Conservation (phyloP, 2,329 filamentous ascomycete species). For the Phoma sp. region DNA sequence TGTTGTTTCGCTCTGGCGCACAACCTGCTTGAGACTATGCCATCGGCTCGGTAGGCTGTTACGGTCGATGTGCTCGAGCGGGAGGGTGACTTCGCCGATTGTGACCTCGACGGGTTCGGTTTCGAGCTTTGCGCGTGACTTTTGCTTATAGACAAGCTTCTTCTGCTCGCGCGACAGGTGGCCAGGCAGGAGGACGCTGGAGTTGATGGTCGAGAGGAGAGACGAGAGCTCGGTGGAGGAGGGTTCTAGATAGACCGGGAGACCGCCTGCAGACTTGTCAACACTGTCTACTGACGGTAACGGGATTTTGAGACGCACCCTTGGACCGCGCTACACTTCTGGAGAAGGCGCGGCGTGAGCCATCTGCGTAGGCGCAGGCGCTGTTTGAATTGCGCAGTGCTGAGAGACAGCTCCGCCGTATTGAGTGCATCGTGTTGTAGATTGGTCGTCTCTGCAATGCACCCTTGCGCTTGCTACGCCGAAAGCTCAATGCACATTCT, state of each 20-base stretch:
- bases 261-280: conserved; percentile 34
- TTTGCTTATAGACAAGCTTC: conserved; percentile 51
- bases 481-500: conserved; percentile 18
- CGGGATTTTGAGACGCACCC: conserved; percentile 23
- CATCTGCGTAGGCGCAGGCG: conserved; percentile 23
- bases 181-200: conserved; percentile 52
- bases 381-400: conserved; percentile 26
- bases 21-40: conserved; percentile 20
- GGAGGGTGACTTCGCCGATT: conserved; percentile 48
- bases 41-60: conserved; percentile 25
- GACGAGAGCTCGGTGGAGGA: conserved; percentile 50
- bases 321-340: conserved; percentile 27
- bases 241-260: conserved; percentile 52
- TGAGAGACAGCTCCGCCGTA: conserved; percentile 38
- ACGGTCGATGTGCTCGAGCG: conserved; percentile 42
- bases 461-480: not conserved
- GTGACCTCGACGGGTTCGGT: conserved; percentile 52
- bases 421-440: conserved; percentile 37
- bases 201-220: conserved; percentile 51
- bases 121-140: conserved; percentile 50
- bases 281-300: not conserved
- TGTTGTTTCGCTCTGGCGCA: conserved; percentile 27
- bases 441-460: not conserved
- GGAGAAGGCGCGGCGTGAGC: conserved; percentile 41
- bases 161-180: conserved; percentile 52